A percentile compares a stretch with the other conserved stretches of the same genome.
These are phyloP conservation scores for Citrullus colocynthis DNA, from an alignment of 306 rosid species.

Conservation along the genomic window DNA sequence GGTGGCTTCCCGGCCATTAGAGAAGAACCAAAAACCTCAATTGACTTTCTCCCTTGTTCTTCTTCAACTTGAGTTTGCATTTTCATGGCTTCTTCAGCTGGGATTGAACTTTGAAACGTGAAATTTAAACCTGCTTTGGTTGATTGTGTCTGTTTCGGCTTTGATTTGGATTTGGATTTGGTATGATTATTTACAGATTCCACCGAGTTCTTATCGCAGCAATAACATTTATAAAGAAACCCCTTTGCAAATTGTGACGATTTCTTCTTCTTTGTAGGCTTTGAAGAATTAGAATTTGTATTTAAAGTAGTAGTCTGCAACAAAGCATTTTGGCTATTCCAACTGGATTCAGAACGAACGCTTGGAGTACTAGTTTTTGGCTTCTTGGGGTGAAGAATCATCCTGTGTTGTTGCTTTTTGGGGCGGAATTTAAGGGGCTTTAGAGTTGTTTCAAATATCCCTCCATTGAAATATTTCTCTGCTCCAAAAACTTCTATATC, in stretches of 20 bases:
- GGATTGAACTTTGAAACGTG: slow-evolving; percentile 14
- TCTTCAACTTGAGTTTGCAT: slow-evolving; percentile 13
- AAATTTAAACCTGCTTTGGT: neutral
- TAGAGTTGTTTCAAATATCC: slow-evolving; percentile 10
- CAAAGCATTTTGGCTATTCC: slow-evolving; percentile 64
- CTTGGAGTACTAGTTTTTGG: slow-evolving; percentile 36
- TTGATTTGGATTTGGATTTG: neutral
- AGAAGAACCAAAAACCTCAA: slow-evolving; percentile 57
- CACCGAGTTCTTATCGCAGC: slow-evolving; percentile 60
- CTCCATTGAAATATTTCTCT: slow-evolving; percentile 88
- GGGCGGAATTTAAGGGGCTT: slow-evolving; percentile 19
- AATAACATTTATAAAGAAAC: slow-evolving; percentile 45
- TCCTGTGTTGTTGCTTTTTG: slow-evolving; percentile 16
- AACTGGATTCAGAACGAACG: slow-evolving; percentile 58
- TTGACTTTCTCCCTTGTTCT: slow-evolving; percentile 30
- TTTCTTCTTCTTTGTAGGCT: neutral
- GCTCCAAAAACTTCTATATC: slow-evolving; percentile 87
- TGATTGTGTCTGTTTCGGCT: neutral
- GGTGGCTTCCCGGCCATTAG: slow-evolving; percentile 12
- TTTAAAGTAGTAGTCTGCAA: slow-evolving; percentile 14
- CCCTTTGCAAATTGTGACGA: neutral
- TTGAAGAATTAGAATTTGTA: slow-evolving; percentile 22
- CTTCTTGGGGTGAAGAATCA: slow-evolving; percentile 10
- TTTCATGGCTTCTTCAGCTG: slow-evolving; percentile 8
- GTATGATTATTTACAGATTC: slow-evolving; percentile 23